Evolutionary conservation across 2,329 filamentous ascomycete species (phyloP).

Genomic region (Stachybotrys echinatus): DNA sequence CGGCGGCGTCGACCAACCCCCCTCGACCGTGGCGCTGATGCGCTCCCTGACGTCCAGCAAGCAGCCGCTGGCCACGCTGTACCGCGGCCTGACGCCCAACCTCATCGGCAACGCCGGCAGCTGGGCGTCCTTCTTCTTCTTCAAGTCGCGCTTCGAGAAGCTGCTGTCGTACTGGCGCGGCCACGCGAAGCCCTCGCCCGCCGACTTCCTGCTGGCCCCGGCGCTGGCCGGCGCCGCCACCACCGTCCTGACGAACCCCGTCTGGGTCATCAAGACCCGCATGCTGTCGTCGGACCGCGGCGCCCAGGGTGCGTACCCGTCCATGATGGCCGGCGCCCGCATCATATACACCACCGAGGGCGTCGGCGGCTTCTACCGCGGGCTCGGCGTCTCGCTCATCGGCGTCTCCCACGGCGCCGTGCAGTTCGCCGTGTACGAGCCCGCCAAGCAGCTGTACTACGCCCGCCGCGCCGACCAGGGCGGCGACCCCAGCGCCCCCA

Average conservation of each 20-base stretch:
- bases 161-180: constrained; percentile 26
- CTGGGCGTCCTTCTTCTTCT: constrained; percentile 91
- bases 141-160: constrained; percentile 53
- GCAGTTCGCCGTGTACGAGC: constrained; percentile 94
- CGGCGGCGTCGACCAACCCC: constrained; percentile 28
- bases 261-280: constrained; percentile 97
- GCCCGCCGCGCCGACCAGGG: constrained; percentile 22
- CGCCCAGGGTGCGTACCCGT: constrained; percentile 72
- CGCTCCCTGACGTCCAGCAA: constrained; percentile 43
- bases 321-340: constrained; percentile 64
- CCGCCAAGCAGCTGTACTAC: constrained; percentile 52
- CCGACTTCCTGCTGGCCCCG: constrained; percentile 78
- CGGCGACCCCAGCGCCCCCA: constrained; percentile 14
- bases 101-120: constrained; percentile 83
- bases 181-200: constrained; percentile 31
- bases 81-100: constrained; percentile 86
- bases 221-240: constrained; percentile 67
- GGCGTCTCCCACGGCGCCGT: constrained; percentile 90
- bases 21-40: constrained; percentile 48
- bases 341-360: constrained; percentile 70
- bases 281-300: constrained; percentile 83
- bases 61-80: constrained; percentile 64
- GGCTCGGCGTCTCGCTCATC: constrained; percentile 74
- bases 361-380: constrained; percentile 76
- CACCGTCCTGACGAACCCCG: constrained; percentile 81